Base-by-base conservation (phyloP, 2,329 filamentous ascomycete species). In the Xylariaceae sp. region DNA sequence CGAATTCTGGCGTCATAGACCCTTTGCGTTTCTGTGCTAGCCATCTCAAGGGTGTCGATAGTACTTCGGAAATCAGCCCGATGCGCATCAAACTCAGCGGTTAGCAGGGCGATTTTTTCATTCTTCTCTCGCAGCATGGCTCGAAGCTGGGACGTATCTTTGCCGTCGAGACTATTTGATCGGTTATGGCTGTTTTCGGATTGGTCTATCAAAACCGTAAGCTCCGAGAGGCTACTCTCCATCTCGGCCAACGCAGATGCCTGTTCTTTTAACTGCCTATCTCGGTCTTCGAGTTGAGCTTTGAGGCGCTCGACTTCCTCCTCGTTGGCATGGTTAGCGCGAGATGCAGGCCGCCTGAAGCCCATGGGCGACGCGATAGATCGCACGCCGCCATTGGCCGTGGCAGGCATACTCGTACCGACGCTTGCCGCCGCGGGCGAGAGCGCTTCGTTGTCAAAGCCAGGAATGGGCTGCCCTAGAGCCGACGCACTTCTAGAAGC, bases 31-130 rank as follows among this genome's bases (percentile, higher is more conserved):
- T 99, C 94, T 0, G 91, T 88, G 67, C 91, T 95, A 2, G 94
- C 95, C 75, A 97, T 83, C 71, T 99, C 94, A 47, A 99, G 78
- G 0, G 92, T 96, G 72, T 99, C 94, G 57, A 99, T 94, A 16
- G 94, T 99, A 70, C 89, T 96, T 61, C 94, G 80, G 72, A 99
- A 99, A 70, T 99, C 94, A 16, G 94, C 92, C 54, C 94, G 83
- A 68, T 99, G 92, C 9, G 87, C 84, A 67, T 99, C 94, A 65
- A 99, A 99, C 68, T 99, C 94, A 8, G 89, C 84, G 0, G 92
- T 97, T 62, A 99, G 80, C 77, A 92, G 86, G 22, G 87, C 85
- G 61, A 99, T 96, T 75, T 92, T 96, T 54, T 99, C 94, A 65
- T 96, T 96, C 79, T 95, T 96, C 72, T 99, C 94, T 21, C 89